A percentile compares a stretch with the other conserved stretches of the same genome.
Evolutionary conservation across 2,329 filamentous ascomycete species (phyloP).

Genomic region (Remersonia thermophila): DNA sequence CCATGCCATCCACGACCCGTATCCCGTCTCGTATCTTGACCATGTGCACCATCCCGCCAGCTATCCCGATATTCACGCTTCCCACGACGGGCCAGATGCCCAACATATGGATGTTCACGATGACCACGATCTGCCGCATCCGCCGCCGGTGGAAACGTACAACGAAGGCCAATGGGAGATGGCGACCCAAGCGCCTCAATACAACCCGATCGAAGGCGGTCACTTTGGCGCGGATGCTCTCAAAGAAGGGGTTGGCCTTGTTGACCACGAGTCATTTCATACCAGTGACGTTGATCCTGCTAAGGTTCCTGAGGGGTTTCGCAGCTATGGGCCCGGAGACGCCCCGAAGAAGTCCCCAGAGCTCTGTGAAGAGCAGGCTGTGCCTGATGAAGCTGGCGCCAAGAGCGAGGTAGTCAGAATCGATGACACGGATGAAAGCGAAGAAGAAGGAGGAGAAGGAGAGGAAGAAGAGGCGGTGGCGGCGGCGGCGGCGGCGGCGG

Average conservation of each 20-base stretch:
- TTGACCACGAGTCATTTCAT: conserved; percentile 8
- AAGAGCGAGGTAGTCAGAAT: conserved; percentile 4
- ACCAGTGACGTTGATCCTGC: conserved; percentile 4
- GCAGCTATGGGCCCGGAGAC: conserved; percentile 12
- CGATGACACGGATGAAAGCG: conserved; percentile 11
- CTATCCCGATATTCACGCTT: conserved; percentile 11
- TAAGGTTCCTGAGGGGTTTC: conserved; percentile 15
- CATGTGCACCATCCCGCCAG: conserved; percentile 4
- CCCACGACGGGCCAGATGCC: conserved; percentile 8
- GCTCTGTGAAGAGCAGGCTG: neutral
- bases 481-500: conserved; percentile 15
- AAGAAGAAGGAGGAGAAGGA: conserved; percentile 11
- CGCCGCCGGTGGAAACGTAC: conserved; percentile 10
- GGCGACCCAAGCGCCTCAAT: conserved; percentile 11
- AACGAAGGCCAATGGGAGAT: conserved; percentile 14
- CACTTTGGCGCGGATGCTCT: conserved; percentile 16
- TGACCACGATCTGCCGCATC: conserved; percentile 3
- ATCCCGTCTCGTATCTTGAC: conserved; percentile 15
- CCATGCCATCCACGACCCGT: conserved; percentile 7
- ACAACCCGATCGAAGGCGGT: conserved; percentile 16
- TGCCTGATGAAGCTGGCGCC: neutral
- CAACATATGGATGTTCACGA: conserved; percentile 5
- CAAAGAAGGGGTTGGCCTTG: conserved; percentile 6
- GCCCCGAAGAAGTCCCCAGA: neutral
- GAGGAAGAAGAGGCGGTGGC: conserved; percentile 19